phyloP scores from a whole-genome alignment of 1,284 basidiomycete species.

The Cutaneotrichosporon sp. region DNA sequence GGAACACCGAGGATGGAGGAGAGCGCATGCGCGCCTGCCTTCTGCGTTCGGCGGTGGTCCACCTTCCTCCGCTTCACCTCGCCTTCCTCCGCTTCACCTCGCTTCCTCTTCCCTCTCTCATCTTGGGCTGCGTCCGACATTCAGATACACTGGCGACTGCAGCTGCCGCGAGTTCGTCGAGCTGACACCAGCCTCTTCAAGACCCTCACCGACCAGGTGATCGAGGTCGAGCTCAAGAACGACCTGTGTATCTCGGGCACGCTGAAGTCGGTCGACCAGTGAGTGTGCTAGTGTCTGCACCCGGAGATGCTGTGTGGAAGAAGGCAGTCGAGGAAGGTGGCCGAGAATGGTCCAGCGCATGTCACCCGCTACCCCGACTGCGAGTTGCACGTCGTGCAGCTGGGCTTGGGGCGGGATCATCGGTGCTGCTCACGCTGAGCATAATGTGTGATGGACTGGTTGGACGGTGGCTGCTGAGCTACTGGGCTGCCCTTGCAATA shows the following conservation, averaged over 20 bases:
- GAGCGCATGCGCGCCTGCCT: too few species aligned
- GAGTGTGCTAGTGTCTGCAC: conserved; percentile 45
- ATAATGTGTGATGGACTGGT: background rate
- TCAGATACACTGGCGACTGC: too few species aligned
- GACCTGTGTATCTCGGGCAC: conserved; percentile 96
- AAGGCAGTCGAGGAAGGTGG: background rate
- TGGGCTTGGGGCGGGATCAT: too few species aligned
- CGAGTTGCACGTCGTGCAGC: too few species aligned
- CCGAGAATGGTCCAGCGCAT: background rate
- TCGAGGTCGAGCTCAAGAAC: conserved; percentile 98
- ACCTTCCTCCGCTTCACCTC: too few species aligned
- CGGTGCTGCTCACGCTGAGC: too few species aligned
- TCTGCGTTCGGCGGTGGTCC: too few species aligned
- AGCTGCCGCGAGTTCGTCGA: too few species aligned
- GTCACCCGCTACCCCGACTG: too few species aligned
- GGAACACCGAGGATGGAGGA: too few species aligned
- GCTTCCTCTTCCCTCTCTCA: background rate
- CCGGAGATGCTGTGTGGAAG: background rate
- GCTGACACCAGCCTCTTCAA: conserved; percentile 73
- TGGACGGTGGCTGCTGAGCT: background rate
- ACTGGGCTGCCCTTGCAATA: background rate
- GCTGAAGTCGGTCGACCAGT: conserved; percentile 98
- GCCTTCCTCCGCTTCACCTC: too few species aligned
- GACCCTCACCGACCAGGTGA: conserved; percentile 93
- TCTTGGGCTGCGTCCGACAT: background rate